Evolutionary conservation across 1,284 basidiomycete species (phyloP).

Genomic region (Erythrobasidium hasegawianum): DNA sequence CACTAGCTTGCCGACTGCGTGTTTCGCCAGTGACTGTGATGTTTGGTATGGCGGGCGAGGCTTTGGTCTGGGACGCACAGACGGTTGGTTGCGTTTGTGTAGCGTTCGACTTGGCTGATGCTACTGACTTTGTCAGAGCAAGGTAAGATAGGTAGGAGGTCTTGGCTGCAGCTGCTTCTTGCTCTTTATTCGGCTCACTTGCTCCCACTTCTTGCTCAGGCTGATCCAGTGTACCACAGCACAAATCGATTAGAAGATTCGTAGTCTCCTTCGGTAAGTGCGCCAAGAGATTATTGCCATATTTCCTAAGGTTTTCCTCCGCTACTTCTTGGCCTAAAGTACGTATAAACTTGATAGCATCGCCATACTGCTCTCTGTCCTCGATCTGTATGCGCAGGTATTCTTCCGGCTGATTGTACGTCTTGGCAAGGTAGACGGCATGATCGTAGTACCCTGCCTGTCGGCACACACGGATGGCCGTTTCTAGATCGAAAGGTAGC

Average conservation of each 20-base stretch:
- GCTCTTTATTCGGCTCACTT: background rate
- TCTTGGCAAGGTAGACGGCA: slow-evolving; percentile 86
- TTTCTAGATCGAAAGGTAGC: slow-evolving; percentile 92
- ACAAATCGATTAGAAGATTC: slow-evolving; percentile 83
- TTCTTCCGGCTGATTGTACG: slow-evolving; percentile 86
- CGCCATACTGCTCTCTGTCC: slow-evolving; percentile 75
- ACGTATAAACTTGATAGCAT: slow-evolving; percentile 77
- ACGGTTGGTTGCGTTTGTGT: slow-evolving; percentile 39
- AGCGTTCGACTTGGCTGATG: background rate
- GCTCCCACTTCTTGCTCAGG: background rate
- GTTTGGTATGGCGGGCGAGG: slow-evolving; percentile 37
- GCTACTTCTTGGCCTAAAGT: slow-evolving; percentile 66
- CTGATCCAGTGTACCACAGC: slow-evolving; percentile 60
- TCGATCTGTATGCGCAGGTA: slow-evolving; percentile 92
- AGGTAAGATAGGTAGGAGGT: slow-evolving; percentile 37
- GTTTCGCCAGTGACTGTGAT: background rate
- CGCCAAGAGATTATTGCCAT: slow-evolving; percentile 60
- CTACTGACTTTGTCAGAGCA: slow-evolving; percentile 16
- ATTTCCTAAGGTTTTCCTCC: slow-evolving; percentile 46
- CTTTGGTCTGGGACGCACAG: slow-evolving; percentile 10
- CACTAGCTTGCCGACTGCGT: slow-evolving; percentile 7
- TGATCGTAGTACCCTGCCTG: slow-evolving; percentile 96
- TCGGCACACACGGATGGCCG: slow-evolving; percentile 90
- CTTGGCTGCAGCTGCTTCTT: slow-evolving; percentile 1
- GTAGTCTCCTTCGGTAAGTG: slow-evolving; percentile 83